Evolutionary conservation across 305 asterid species (phyloP), one percentile per base, ranked within the genome.

Genomic region (Euphrasia arctica): DNA sequence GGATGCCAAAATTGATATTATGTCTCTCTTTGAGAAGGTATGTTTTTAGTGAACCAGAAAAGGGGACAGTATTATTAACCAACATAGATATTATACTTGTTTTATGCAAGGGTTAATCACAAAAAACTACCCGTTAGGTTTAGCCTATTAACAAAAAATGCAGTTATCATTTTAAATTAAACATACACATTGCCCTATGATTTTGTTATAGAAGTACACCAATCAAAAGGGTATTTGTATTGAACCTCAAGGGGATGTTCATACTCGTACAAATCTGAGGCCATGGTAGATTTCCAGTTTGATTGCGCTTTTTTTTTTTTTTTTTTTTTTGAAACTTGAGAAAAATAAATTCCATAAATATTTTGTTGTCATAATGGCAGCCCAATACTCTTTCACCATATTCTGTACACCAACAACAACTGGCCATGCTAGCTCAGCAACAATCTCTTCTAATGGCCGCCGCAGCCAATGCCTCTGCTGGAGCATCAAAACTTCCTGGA

Each of bases 11-110:
- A 86, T 73, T 41, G 99, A 94, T 74, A 94, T 94, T 60, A 83
- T 94, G 99, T 88, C 96, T 78, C 97, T 94, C 50, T 94, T 94
- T 72, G 99, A 94, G 76, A 88, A 94, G 99, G 99, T 94, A 78
- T 45, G 68, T 27, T 67, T 15, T 45, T 15, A 36, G 43, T 39
- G 43, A 39, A 8, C 43, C 9, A 39, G 43, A 18, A 18, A 18
- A 18, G 22, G 22, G 22, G 22, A 18, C 22, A 18, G 22, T 18
- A 18, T 18, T 18, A 18, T 18, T 18, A 18, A 18, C 22, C 22
- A 18, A 18, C 43, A 39, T 39, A 39, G 3, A 39, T 39, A 39
- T 7, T 39, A 39, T 39, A 8, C 43, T 39, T 39, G 43, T 39
- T 39, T 39, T 7, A 39, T 7, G 10, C 9, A 39, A 7, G 11